Evolutionary conservation across 495 filamentous ascomycete species (phyloP).

Genomic region (Amphirosellinia nigrospora): DNA sequence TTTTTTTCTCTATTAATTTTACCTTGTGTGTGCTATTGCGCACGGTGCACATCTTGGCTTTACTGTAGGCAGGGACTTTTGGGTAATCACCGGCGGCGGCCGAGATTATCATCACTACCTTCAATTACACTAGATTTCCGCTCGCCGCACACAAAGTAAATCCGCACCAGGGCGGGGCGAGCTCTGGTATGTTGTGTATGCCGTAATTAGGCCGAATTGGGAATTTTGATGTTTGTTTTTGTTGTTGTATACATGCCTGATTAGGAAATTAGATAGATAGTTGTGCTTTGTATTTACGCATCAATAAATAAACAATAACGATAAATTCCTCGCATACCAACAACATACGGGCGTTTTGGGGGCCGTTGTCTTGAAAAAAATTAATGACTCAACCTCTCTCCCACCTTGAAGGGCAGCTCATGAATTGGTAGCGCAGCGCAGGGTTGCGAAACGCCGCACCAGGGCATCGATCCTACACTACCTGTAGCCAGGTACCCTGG

Average conservation of each 20-base stretch:
- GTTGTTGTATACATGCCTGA: no score
- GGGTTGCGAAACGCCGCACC: constrained; percentile 4
- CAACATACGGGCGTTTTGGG: neutral
- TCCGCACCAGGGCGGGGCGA: no score
- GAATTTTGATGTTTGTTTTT: neutral
- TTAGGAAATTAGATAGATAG: no score
- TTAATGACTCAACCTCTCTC: no score
- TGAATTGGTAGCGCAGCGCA: neutral
- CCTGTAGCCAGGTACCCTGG: constrained; percentile 4
- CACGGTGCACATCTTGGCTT: constrained; percentile 8
- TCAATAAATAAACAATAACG: no score
- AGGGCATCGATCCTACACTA: neutral
- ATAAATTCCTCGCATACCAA: neutral
- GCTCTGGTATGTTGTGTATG: no score
- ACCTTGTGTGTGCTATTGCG: neutral
- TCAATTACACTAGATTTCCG: no score
- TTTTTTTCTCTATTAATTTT: neutral
- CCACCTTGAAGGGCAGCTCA: no score
- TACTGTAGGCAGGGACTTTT: no score
- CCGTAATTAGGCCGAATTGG: neutral
- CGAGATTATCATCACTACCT: neutral
- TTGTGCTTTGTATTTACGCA: no score
- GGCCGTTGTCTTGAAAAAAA: neutral
- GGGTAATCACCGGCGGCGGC: no score
- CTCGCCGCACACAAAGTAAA: constrained; percentile 5